These are phyloP conservation scores for Cyberlindnera euphorbiae DNA, from an alignment of 805 yeast genomes.

Conservation along the genomic window DNA sequence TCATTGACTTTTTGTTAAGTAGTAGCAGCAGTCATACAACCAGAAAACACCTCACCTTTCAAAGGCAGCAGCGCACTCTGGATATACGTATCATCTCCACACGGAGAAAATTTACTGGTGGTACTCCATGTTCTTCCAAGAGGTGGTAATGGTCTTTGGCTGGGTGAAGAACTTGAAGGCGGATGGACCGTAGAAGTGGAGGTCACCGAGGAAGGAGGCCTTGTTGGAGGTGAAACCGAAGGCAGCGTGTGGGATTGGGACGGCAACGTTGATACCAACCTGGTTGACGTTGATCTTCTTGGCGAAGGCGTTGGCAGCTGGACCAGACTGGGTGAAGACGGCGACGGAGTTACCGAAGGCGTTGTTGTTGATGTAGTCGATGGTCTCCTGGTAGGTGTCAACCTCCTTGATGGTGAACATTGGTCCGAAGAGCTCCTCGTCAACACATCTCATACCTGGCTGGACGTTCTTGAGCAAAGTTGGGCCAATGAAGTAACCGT, in stretches of 20 bases:
- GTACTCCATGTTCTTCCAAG: conserved; percentile 45
- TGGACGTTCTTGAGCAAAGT: conserved; percentile 57
- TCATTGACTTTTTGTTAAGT: too few relatives aligned
- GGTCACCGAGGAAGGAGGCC: conserved; percentile 74
- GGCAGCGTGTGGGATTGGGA: conserved; percentile 80
- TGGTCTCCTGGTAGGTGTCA: conserved; percentile 65
- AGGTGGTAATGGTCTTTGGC: conserved; percentile 69
- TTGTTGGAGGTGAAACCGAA: conserved; percentile 77
- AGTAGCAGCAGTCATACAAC: too few relatives aligned
- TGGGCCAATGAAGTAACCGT: conserved; percentile 71
- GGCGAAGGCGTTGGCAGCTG: conserved; percentile 63
- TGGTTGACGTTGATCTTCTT: conserved; percentile 67
- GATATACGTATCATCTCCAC: too few relatives aligned
- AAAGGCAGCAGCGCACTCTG: too few relatives aligned
- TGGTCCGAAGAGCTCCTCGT: conserved; percentile 76
- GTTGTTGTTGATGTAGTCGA: conserved; percentile 50
- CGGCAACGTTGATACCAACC: conserved; percentile 74
- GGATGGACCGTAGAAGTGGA: conserved; percentile 75
- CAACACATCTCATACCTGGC: conserved; percentile 69
- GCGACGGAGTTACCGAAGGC: conserved; percentile 72
- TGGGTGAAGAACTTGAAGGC: conserved; percentile 70
- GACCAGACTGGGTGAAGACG: conserved; percentile 64
- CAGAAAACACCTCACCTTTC: too few relatives aligned
- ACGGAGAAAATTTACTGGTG: too few relatives aligned
- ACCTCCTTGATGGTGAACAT: conserved; percentile 59